Conservation (phyloP, 768 basidiomycete species). For the Heimioporus sp. region DNA sequence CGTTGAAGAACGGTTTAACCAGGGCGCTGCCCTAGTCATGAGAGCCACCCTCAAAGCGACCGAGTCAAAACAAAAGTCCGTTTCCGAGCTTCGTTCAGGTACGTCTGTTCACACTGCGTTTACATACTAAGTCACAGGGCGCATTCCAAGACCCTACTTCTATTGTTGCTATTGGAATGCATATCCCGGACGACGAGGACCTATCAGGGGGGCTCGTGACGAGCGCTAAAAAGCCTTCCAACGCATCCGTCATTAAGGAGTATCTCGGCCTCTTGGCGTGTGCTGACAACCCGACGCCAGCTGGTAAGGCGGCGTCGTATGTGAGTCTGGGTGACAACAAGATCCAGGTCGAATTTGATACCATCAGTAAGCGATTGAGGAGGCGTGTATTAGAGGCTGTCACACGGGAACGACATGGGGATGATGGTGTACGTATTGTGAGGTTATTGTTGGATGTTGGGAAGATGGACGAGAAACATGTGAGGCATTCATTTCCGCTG, state of each 20-base stretch:
- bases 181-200: slow-evolving; percentile 60
- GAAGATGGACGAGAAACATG: slow-evolving; percentile 95
- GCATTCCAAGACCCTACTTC: slow-evolving; percentile 57
- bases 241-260: slow-evolving; percentile 64
- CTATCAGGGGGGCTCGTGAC: slow-evolving; percentile 64
- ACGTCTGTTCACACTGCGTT: slow-evolving; percentile 1
- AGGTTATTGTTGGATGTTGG: slow-evolving; percentile 76
- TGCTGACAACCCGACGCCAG: slow-evolving; percentile 78
- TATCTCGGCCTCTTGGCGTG: slow-evolving; percentile 79
- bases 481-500: slow-evolving; percentile 30
- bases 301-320: slow-evolving; percentile 69
- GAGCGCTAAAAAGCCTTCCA: slow-evolving; percentile 51
- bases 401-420: slow-evolving; percentile 79
- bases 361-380: slow-evolving; percentile 64
- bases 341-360: slow-evolving; percentile 78
- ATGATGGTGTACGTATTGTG: slow-evolving; percentile 79
- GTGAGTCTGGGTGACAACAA: slow-evolving; percentile 68
- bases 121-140: not conserved
- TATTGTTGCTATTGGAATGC: slow-evolving; percentile 58
- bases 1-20: slow-evolving; percentile 78
- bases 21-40: slow-evolving; percentile 67
- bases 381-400: slow-evolving; percentile 73
- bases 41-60: slow-evolving; percentile 69
- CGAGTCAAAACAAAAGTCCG: slow-evolving; percentile 56
- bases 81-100: slow-evolving; percentile 70